These are phyloP conservation scores for Emericellopsis terricola DNA, from an alignment of 495 filamentous ascomycete genomes.

Conservation along the genomic window DNA sequence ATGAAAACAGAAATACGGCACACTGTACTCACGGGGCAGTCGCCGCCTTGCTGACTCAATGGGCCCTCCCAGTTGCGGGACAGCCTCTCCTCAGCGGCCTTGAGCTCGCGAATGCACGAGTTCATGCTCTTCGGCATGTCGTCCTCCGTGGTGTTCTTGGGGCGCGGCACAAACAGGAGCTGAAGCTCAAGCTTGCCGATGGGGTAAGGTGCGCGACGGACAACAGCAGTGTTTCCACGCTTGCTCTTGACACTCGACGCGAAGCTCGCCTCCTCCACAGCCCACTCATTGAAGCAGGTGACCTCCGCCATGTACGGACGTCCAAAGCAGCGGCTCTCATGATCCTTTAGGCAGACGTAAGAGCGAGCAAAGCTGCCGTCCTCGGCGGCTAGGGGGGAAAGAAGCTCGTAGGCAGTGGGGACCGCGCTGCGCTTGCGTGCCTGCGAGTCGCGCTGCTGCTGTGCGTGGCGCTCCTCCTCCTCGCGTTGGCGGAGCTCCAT, in stretches of 20 bases:
- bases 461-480: conserved; percentile 46
- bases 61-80: conserved; percentile 67
- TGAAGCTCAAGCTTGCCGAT: conserved; percentile 88
- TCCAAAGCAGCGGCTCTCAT: conserved; percentile 71
- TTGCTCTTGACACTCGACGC: conserved; percentile 78
- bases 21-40: conserved; percentile 69
- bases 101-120: conserved; percentile 78
- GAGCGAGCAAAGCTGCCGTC: conserved; percentile 88
- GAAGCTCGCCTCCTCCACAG: conserved; percentile 53
- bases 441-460: conserved; percentile 48
- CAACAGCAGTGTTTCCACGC: conserved; percentile 43
- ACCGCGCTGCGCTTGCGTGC: conserved; percentile 35
- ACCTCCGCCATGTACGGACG: conserved; percentile 74
- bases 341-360: conserved; percentile 83
- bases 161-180: conserved; percentile 83
- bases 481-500: conserved; percentile 65
- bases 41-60: conserved; percentile 89
- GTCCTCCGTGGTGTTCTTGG: conserved; percentile 72
- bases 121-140: conserved; percentile 99
- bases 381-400: conserved; percentile 67
- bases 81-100: conserved; percentile 60
- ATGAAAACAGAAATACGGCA: neutral
- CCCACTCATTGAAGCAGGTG: conserved; percentile 96
- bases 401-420: conserved; percentile 66
- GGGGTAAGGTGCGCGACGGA: conserved; percentile 70